Evolutionary conservation across 768 basidiomycete species (phyloP).

Genomic region (Leucocoprinus leucothites): DNA sequence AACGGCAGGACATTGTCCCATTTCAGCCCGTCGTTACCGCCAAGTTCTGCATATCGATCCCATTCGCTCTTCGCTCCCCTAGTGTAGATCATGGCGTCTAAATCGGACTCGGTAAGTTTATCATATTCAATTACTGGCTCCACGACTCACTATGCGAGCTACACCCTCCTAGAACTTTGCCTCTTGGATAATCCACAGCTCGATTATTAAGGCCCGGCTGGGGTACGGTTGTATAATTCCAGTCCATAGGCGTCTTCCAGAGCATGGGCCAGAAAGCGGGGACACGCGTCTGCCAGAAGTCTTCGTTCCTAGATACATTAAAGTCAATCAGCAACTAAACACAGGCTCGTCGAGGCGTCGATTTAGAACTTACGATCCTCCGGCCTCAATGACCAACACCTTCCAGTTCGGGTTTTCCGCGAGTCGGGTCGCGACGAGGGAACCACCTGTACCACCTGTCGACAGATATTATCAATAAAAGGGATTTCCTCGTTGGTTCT

Average conservation of each 20-base stretch:
- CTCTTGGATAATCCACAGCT: background rate
- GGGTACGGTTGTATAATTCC: slow-evolving; percentile 27
- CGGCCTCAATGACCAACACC: slow-evolving; percentile 7
- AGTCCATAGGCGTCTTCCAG: slow-evolving; percentile 16
- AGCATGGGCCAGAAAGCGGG: background rate
- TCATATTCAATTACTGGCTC: background rate
- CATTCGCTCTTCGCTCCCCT: slow-evolving; percentile 25
- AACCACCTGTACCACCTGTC: slow-evolving; percentile 3
- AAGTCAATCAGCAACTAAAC: background rate
- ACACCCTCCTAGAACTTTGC: background rate
- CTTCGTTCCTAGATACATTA: slow-evolving; percentile 3
- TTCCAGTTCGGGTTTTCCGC: background rate
- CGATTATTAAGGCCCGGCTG: slow-evolving; percentile 20
- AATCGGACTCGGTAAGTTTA: background rate
- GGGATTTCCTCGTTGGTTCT: background rate
- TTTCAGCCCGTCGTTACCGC: slow-evolving; percentile 27
- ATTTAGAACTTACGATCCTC: background rate
- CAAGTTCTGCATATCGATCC: slow-evolving; percentile 27
- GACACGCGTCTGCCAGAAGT: background rate
- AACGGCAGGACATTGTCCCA: slow-evolving; percentile 29
- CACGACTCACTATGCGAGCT: background rate
- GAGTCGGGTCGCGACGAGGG: background rate
- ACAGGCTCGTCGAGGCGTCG: background rate
- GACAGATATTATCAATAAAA: too few relatives aligned
- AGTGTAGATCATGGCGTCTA: slow-evolving; percentile 10